Evolutionary conservation across 2,329 filamentous ascomycete genomes (phyloP).

Genomic region (Fusarium hostae): DNA sequence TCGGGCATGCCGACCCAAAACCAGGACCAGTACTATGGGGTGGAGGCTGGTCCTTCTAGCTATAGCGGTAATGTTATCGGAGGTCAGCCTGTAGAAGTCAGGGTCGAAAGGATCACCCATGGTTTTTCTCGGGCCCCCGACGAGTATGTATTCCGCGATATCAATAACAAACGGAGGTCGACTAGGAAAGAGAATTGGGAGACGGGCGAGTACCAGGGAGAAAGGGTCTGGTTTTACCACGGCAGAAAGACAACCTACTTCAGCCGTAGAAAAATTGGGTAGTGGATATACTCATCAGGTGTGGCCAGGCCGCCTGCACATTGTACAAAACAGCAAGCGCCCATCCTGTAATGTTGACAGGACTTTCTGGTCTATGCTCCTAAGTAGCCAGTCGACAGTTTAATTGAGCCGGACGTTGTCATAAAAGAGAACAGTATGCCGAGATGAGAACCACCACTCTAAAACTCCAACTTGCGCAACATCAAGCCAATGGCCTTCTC

Average conservation of each 20-base stretch:
- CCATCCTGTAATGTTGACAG: neutral
- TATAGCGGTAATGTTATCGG: neutral
- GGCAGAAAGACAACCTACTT: neutral
- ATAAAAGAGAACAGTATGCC: neutral
- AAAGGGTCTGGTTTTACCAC: neutral
- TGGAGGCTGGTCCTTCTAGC: conserved; percentile 2
- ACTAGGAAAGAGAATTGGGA: neutral
- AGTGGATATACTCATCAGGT: neutral
- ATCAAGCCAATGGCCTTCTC: neutral
- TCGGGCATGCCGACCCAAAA: neutral
- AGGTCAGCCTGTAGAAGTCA: neutral
- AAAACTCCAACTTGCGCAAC: neutral
- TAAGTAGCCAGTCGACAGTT: neutral
- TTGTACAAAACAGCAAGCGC: neutral
- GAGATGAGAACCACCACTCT: neutral
- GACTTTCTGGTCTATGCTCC: neutral
- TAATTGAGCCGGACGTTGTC: neutral
- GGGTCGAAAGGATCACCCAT: neutral
- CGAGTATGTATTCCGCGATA: neutral
- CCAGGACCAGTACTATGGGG: neutral
- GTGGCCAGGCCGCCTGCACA: neutral
- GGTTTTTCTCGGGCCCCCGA: neutral
- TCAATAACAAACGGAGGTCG: neutral
- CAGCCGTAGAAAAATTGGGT: neutral
- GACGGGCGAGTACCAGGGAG: neutral